These are phyloP conservation scores for Crassisporium funariophilum DNA, from an alignment of 768 basidiomycete genomes.

Conservation along the genomic window DNA sequence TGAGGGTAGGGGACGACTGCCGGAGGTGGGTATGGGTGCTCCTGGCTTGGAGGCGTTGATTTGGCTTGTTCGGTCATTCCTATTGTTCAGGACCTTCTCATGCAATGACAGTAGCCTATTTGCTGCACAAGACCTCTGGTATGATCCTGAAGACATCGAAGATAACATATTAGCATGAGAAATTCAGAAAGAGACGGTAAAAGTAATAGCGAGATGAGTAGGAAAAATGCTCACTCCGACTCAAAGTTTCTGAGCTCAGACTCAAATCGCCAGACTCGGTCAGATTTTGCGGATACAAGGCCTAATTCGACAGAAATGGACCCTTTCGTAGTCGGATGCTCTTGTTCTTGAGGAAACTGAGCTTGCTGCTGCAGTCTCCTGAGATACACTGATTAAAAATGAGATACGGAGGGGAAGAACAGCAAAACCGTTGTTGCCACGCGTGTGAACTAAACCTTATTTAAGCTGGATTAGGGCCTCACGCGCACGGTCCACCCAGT, in stretches of 20 bases:
- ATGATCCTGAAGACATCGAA: constrained; percentile 8
- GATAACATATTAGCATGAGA: constrained; percentile 9
- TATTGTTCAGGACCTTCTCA: not conserved
- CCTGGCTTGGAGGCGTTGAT: constrained; percentile 29
- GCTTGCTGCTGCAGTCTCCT: not conserved
- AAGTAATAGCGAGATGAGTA: constrained; percentile 19
- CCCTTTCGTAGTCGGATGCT: constrained; percentile 1
- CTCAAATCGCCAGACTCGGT: constrained; percentile 27
- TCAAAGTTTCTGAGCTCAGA: constrained; percentile 51
- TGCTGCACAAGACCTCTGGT: not conserved
- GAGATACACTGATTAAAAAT: constrained; percentile 5
- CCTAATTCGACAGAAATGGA: constrained; percentile 1
- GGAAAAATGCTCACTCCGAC: constrained; percentile 48
- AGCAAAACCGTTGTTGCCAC: constrained; percentile 17
- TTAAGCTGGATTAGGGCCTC: constrained; percentile 11
- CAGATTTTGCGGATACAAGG: not conserved
- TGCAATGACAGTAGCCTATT: not conserved
- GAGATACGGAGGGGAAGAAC: constrained; percentile 18
- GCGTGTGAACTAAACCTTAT: constrained; percentile 27
- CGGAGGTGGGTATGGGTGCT: constrained; percentile 36
- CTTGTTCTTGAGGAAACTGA: constrained; percentile 2
- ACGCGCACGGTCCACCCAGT: constrained; percentile 23
- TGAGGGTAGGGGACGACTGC: constrained; percentile 32
- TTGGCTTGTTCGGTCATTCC: constrained; percentile 39
- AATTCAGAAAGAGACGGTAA: constrained; percentile 9